Evolutionary conservation across 2,329 filamentous ascomycete genomes (phyloP), one percentile per base, ranked within the genome.

Genomic region (Dactylellina sp.): DNA sequence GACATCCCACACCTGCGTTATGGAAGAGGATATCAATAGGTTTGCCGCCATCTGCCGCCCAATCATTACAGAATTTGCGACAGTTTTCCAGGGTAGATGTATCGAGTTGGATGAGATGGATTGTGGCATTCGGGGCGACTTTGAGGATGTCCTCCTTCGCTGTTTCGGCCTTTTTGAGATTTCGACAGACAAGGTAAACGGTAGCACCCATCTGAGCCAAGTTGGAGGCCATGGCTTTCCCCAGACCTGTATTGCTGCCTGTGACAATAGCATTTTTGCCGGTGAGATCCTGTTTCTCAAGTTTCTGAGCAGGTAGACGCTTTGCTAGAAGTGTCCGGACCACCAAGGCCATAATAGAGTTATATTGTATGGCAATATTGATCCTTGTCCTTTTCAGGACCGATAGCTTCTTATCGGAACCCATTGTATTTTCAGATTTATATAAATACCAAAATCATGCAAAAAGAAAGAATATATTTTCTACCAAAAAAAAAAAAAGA

Each of bases 251-350:
- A 50, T 74, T 74, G 35, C 61, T 66, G 7, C 70, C 70, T 7
- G 70, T 74, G 24, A 74, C 61, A 18, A 74, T 74, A 16, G 70
- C 70, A 28, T 61, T 55, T 44, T 74, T 74, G 11, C 70, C 70
- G 7, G 55, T 66, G 18, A 74, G 61, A 40, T 74, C 70, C 9
- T 49, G 47, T 7, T 49, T 61, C 7, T 66, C 44, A 16, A 74
- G 55, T 20, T 61, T 66, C 28, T 74, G 70, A n/a, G 18, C n/a
- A 14, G 61, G 16, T n/a, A 74, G 61, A 6, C n/a, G 14, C 24
- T 42, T 65, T 12, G 61, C 70, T 2, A 66, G 16, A 7, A 74
- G n/a, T 7, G 61, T 47, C 14, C 32, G 18, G 16, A 66, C 24
- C 14, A 40, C 28, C 3, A 74, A 18, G 9, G 47, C 39, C 61